Evolutionary conservation across 1,284 basidiomycete species (phyloP), one percentile per base, ranked within the genome.

Genomic region (Tilletia indica): DNA sequence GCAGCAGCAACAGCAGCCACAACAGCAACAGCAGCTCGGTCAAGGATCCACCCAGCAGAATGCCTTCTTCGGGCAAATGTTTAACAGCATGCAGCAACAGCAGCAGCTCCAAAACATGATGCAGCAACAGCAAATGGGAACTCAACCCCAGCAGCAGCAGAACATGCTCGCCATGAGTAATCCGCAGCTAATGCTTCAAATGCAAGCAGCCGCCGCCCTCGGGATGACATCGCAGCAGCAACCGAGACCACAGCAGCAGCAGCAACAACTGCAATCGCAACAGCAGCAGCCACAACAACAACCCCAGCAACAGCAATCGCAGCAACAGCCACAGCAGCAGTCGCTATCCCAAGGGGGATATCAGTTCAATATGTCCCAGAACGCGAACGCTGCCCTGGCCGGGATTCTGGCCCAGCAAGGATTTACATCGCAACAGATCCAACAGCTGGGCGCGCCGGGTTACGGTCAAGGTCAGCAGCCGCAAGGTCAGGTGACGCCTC

Each of bases 11-110:
- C 71, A 72, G 51, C 74, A 73, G n/a, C 70, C 70, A 63, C 67
- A 68, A 19, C 73, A 74, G 66, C 70, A 71, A 19, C 71, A 72
- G 47, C 67, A 70, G 25, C 75, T 71, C 51, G 63, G 70, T 38
- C 70, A 70, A 45, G 70, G 66, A 0, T 70, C 71, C 0, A 56
- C 70, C 6, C 75, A 76, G 56, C 68, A 71, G 4, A 69, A 70
- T 45, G 73, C 73, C 16, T 73, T 75, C 74, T 77, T 75, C 34
- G 70, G 71, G 51, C 74, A 74, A 47, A 67, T 49, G 14, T 72
- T 71, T 38, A 75, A 74, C 21, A 70, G 42, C 12, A 63, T 51
- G 45, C 64, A 47, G 9, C 73, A 75, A 19, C 70, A 70, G 16
- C 72, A 70, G 14, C 72, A 70, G 19, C 58, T 61, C 19, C 58